These are phyloP conservation scores for Thermothielavioides terrestris DNA, from an alignment of 495 filamentous ascomycete genomes.

Conservation along the genomic window DNA sequence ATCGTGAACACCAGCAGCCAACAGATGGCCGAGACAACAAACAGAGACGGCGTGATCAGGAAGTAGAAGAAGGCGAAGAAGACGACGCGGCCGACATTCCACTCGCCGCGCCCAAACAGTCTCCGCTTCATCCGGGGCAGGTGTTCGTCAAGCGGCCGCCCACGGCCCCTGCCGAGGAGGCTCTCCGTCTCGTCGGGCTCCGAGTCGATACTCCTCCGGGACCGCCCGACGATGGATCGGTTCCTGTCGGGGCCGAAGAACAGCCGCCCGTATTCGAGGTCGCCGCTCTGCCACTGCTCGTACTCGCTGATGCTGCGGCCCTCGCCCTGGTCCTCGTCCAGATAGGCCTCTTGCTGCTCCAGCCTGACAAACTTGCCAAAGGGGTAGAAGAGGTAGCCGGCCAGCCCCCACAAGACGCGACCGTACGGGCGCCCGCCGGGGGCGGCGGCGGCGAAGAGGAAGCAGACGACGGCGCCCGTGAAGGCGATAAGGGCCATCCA, in stretches of 20 bases:
- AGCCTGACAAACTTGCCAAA: slow-evolving; percentile 94
- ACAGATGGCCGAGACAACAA: slow-evolving; percentile 78
- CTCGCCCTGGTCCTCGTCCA: slow-evolving; percentile 96
- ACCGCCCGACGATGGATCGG: slow-evolving; percentile 79
- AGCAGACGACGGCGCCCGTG: slow-evolving; percentile 65
- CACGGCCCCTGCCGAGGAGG: slow-evolving; percentile 60
- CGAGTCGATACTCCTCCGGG: slow-evolving; percentile 82
- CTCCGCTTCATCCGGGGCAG: slow-evolving; percentile 64
- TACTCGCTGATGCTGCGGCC: slow-evolving; percentile 99
- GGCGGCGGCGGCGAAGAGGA: slow-evolving; percentile 68
- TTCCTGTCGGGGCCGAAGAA: slow-evolving; percentile 84
- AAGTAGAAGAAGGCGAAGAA: slow-evolving; percentile 98
- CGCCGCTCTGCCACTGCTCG: slow-evolving; percentile 97
- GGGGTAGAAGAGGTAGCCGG: slow-evolving; percentile 84
- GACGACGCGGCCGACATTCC: slow-evolving; percentile 86
- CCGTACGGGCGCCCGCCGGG: slow-evolving; percentile 82
- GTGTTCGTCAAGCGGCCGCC: slow-evolving; percentile 35
- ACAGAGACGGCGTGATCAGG: slow-evolving; percentile 77
- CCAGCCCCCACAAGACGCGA: slow-evolving; percentile 70
- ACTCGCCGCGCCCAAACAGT: slow-evolving; percentile 90
- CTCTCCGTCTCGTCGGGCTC: slow-evolving; percentile 76
- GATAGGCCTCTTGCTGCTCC: slow-evolving; percentile 86
- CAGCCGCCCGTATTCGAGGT: slow-evolving; percentile 86
- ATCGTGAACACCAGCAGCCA: slow-evolving; percentile 98
- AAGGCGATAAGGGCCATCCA: slow-evolving; percentile 80